Base-by-base conservation (phyloP, 78 protist species). In the Isochrysis galbana region DNA sequence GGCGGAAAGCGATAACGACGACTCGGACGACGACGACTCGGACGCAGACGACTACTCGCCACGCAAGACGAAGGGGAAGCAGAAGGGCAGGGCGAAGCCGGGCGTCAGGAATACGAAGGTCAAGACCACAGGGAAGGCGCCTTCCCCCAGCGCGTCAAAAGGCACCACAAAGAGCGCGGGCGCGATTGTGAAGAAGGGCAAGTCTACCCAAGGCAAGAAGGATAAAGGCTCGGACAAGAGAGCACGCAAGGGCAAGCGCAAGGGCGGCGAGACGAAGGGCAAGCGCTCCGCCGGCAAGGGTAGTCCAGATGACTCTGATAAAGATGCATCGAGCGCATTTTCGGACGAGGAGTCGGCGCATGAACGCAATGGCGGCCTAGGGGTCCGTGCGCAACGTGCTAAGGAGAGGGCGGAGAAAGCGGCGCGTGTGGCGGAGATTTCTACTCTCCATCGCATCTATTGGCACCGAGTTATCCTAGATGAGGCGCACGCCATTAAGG, bases 391-490 rank as follows among this genome's bases (percentile, higher is more conserved):
- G 47, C 84, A 39, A 32, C 25, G 32, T 3, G 84, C 84, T 5
- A 1, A 11, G 84, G 47, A 39, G 47, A 2, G n/a, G 47, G 32
- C 2, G 32, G 32, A 5, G 47, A 10, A 4, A 32, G 32, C 3
- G 29, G 84, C 45, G 84, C 36, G 19, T 3, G 84, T 39, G 44
- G 46, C 26, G 44, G 21, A 17, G 25, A 22, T 5, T 4, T 80
- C 88, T 11, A 38, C 36, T 34, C 88, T 80, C 55, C 88, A 80
- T 38, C 25, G 32, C 32, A 36, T 80, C 41, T 29, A 0, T 25
- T 95, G 96, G 96, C n/a, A 38, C 26, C 88, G 96, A 14, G 26
- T 95, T n/a, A 54, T 95, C 22, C 91, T 95, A 32, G 96, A 95
- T 91, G 96, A 95, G 89, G 96, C 84, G 47, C 84, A 77, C 46